Conservation (phyloP, 257 asterid species). For the Solanum neorickii region DNA sequence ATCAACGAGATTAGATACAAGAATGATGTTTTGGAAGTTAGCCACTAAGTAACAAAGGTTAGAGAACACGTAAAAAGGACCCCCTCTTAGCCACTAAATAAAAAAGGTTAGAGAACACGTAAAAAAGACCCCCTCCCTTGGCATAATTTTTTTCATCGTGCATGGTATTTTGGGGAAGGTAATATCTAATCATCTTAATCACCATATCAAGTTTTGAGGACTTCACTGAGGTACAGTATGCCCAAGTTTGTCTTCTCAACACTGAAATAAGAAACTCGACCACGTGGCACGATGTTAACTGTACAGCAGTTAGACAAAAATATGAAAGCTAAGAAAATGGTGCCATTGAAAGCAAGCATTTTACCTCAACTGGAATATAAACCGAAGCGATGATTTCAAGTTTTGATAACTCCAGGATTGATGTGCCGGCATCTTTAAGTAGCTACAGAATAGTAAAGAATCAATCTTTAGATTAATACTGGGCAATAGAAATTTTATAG, state of each 20-base stretch:
- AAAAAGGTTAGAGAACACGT: too few species aligned
- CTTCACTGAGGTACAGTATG: neutral
- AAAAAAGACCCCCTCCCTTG: too few species aligned
- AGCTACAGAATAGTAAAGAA: conserved; percentile 47
- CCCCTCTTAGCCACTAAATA: neutral
- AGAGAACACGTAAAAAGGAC: neutral
- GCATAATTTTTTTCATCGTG: neutral
- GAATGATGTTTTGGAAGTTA: neutral
- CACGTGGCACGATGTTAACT: neutral
- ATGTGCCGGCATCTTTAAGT: conserved; percentile 70
- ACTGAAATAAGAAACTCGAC: neutral
- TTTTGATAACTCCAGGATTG: conserved; percentile 74
- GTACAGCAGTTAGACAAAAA: neutral
- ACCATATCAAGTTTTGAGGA: neutral
- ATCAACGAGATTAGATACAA: neutral
- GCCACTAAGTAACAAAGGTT: neutral
- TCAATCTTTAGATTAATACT: conserved; percentile 6
- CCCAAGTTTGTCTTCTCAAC: neutral
- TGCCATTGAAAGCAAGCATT: neutral
- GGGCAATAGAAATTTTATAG: neutral
- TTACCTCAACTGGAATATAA: conserved; percentile 84
- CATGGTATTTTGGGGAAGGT: neutral
- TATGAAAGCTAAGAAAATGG: neutral
- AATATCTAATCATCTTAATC: neutral
- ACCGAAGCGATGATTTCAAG: conserved; percentile 58